Evolutionary conservation across 1,284 basidiomycete species (phyloP), one percentile per base, ranked within the genome.

Genomic region (Boletus austroedulis): DNA sequence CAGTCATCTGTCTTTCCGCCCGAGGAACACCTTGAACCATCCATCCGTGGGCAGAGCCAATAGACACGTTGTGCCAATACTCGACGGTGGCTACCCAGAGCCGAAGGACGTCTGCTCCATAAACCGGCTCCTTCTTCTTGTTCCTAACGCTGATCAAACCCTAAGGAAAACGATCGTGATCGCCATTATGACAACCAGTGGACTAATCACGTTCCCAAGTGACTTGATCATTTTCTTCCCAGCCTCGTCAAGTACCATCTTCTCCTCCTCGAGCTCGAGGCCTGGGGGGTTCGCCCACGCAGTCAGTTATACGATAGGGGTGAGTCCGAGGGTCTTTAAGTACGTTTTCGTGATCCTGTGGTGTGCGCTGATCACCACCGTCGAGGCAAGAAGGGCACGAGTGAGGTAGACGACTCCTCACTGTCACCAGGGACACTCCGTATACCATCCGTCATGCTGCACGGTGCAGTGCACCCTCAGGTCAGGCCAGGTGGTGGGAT

Each of bases 171-270:
- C 5, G 9, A 17, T 24, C 17, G 34, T 15, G 7, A 32, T 88
- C 87, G 23, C 95, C 96, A 59, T 87, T 73, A 98, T 84, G 62
- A 98, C 80, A 1, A 82, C 82, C 77, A 91, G 78, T 0, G 96
- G 97, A 66, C 88, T 93, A 50, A 98, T 75, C 26, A 98, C 87
- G 67, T 99, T 99, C 5, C 96, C 96, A 19, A 92, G 73, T 3
- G 92, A 95, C 78, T 99, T 99, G 84, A 94, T 97, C 97, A 99
- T 99, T 77, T 99, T 99, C 75, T 87, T 87, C 6, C 95, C 95
- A 17, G 82, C 76, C 70, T 92, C 86, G 69, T 99, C 97, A 6
- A 98, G 82, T 3, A 98, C 93, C 85, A 99, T 98, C n/a, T n/a
- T n/a, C n/a, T n/a, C n/a, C n/a, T n/a, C n/a, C n/a, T n/a, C n/a